Conservation (phyloP, 768 basidiomycete species). For the Pisolithus sp. region DNA sequence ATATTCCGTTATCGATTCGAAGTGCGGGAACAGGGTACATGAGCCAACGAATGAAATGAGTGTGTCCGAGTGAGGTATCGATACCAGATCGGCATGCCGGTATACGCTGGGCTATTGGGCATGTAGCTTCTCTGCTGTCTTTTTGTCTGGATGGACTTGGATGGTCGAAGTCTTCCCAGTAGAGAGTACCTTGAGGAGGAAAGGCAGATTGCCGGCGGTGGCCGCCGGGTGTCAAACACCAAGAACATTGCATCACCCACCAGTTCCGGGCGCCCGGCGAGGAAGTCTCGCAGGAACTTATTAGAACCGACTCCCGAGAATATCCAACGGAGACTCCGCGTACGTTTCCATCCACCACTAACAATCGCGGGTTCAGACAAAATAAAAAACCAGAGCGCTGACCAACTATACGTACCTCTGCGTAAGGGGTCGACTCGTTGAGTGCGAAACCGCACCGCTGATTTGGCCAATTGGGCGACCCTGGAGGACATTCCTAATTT, state of each 20-base stretch:
- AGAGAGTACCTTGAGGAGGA: constrained; percentile 87
- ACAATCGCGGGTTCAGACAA: background rate
- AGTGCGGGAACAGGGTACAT: no score
- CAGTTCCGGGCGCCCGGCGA: constrained; percentile 60
- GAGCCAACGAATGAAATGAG: no score
- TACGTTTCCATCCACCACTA: constrained; percentile 99
- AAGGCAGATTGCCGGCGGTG: constrained; percentile 68
- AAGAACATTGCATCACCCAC: constrained; percentile 59
- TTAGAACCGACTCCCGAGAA: constrained; percentile 45
- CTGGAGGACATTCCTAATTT: constrained; percentile 73
- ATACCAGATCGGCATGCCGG: no score
- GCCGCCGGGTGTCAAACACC: constrained; percentile 54
- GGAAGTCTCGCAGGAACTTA: constrained; percentile 47
- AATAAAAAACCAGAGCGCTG: background rate
- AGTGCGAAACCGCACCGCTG: constrained; percentile 58
- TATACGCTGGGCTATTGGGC: constrained; percentile 73
- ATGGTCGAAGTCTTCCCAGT: constrained; percentile 87
- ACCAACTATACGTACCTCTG: constrained; percentile 60
- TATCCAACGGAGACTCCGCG: constrained; percentile 58
- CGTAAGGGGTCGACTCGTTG: constrained; percentile 75
- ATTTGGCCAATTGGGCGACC: constrained; percentile 78
- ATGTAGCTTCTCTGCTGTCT: constrained; percentile 66
- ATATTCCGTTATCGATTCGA: no score
- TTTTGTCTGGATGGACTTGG: constrained; percentile 88
- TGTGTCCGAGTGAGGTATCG: no score